phyloP scores from a whole-genome alignment of 768 basidiomycete species.

The Leccinum obscurum region DNA sequence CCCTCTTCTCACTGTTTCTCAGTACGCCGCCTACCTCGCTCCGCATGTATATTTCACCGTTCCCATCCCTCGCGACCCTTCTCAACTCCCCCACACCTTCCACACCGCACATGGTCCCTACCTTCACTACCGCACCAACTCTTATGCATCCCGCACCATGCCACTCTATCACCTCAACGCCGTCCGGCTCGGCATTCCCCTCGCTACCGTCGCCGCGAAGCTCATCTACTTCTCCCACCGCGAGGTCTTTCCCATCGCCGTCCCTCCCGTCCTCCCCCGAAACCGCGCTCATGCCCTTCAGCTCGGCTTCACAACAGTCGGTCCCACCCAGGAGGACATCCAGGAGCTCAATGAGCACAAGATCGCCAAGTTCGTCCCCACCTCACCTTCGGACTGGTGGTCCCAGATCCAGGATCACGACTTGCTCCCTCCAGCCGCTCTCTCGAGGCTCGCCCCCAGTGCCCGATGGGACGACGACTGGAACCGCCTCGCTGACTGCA shows the following conservation, averaged over 20 bases:
- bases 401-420: constrained; percentile 18
- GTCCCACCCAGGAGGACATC: constrained; percentile 60
- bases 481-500: constrained; percentile 52
- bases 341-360: constrained; percentile 51
- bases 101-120: constrained; percentile 36
- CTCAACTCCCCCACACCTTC: constrained; percentile 29
- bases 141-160: constrained; percentile 29
- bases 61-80: constrained; percentile 39
- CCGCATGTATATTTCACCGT: constrained; percentile 36
- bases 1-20: no score
- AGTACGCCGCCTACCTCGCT: no score
- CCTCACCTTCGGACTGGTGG: constrained; percentile 25
- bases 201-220: constrained; percentile 43
- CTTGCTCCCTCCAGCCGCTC: constrained; percentile 24
- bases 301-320: constrained; percentile 26
- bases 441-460: constrained; percentile 38
- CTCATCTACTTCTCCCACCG: constrained; percentile 51
- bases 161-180: constrained; percentile 33
- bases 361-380: constrained; percentile 33
- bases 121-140: constrained; percentile 34
- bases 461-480: constrained; percentile 56
- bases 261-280: constrained; percentile 40
- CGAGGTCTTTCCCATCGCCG: constrained; percentile 46
- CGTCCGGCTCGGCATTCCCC: constrained; percentile 37
- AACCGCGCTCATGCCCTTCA: constrained; percentile 33